phyloP scores from a whole-genome alignment of 805 yeast species.

The Wickerhamomyces hampshirensis region DNA sequence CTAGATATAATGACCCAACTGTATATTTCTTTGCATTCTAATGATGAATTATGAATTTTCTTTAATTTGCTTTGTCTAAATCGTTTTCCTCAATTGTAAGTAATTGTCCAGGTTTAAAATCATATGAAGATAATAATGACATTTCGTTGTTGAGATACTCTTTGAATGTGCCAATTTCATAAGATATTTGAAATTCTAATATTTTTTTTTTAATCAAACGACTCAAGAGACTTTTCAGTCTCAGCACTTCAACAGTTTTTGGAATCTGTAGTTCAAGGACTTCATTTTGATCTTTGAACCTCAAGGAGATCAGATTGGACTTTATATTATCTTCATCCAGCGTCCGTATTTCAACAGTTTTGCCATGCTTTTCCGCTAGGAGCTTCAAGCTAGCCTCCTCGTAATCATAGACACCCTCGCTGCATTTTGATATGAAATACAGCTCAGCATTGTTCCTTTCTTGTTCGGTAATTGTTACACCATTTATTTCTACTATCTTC shows the following conservation, averaged over 20 bases:
- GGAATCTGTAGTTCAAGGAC: conserved; percentile 17
- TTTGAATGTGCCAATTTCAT: conserved; percentile 17
- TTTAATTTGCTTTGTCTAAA: background rate
- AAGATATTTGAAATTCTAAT: conserved; percentile 22
- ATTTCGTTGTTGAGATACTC: conserved; percentile 23
- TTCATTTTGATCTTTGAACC: conserved; percentile 1
- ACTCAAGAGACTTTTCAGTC: conserved; percentile 31
- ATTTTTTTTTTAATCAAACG: conserved; percentile 20
- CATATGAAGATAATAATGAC: conserved; percentile 20
- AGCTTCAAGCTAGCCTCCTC: conserved; percentile 35
- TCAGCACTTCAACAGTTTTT: conserved; percentile 29
- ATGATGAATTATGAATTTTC: conserved; percentile 3
- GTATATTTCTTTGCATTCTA: background rate
- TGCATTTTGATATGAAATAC: conserved; percentile 52
- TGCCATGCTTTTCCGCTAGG: conserved; percentile 35
- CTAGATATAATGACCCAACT: conserved; percentile 17
- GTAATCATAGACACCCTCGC: conserved; percentile 23
- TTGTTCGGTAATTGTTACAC: conserved; percentile 39
- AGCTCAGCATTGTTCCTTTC: conserved; percentile 65
- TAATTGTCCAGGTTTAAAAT: conserved; percentile 15
- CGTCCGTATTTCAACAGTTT: conserved; percentile 1
- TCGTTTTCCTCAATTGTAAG: conserved; percentile 6
- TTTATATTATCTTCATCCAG: conserved; percentile 1
- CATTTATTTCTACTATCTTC: conserved; percentile 45
- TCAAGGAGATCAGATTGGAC: conserved; percentile 3